Conservation (phyloP, 768 basidiomycete genomes). For the Fomitopsis serialis region DNA sequence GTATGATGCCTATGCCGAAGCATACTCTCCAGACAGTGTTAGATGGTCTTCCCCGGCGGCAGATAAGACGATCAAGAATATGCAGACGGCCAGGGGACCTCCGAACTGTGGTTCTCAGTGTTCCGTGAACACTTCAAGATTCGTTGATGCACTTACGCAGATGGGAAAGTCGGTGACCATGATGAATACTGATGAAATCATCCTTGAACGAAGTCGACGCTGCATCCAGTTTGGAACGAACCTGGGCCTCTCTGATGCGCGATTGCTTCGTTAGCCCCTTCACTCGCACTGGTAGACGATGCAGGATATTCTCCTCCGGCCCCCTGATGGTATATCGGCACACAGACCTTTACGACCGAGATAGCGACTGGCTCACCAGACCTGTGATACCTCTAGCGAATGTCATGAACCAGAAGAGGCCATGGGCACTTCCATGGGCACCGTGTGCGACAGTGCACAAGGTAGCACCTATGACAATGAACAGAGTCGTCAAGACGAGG, state of each 20-base stretch:
- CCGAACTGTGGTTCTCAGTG: conserved; percentile 43
- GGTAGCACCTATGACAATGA: conserved; percentile 69
- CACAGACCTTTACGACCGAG: neutral
- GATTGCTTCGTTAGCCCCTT: conserved; percentile 67
- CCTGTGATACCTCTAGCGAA: conserved; percentile 68
- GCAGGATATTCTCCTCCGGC: conserved; percentile 79
- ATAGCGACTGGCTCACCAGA: conserved; percentile 36
- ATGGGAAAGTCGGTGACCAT: conserved; percentile 74
- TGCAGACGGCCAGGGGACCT: conserved; percentile 57
- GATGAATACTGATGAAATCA: conserved; percentile 46
- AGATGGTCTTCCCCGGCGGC: conserved; percentile 60
- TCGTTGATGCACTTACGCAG: conserved; percentile 45
- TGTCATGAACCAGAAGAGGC: conserved; percentile 76
- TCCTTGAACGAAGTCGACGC: conserved; percentile 9
- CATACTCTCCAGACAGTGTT: conserved; percentile 63
- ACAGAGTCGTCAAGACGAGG: conserved; percentile 58
- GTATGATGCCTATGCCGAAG: conserved; percentile 56
- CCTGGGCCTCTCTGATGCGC: conserved; percentile 43
- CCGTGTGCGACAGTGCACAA: conserved; percentile 67
- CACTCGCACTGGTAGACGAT: conserved; percentile 62
- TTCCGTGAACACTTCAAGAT: too few species aligned
- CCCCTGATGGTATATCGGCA: conserved; percentile 33
- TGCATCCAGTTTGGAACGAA: conserved; percentile 17
- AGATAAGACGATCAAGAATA: conserved; percentile 65
- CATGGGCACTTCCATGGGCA: conserved; percentile 44